Base-by-base conservation (phyloP, 1,284 basidiomycete species). In the Boletellus sp. region DNA sequence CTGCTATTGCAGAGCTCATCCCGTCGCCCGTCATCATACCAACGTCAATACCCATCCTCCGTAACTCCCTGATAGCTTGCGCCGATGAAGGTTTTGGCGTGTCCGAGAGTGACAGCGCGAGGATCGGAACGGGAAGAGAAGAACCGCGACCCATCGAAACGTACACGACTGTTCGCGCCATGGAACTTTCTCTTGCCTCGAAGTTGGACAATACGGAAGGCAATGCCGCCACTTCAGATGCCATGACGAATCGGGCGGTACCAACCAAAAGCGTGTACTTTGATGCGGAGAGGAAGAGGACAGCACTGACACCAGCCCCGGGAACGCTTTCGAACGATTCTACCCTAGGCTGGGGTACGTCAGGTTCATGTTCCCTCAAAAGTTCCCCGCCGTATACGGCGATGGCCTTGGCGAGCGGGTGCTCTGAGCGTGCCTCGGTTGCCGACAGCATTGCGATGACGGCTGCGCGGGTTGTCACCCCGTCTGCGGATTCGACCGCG, bases 351-450 rank as follows among this genome's bases (percentile, higher is more conserved):
- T 71, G 66, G 0, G 72, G 70, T 2, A 54, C 17, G 29, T 72
- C 64, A 2, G 69, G 55, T 14, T 61, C 53, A 14, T 66, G 56
- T 17, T 72, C 68, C 8, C 71, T 60, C 10, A 94, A 67, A 0
- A 81, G 60, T 23, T 87, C 82, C 60, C 82, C 87, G 22, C 87
- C 90, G 66, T 92, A 88, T 0, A 77, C 69, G 0, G 94, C 88
- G 36, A 97, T 82, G 5, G 96, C 94, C 60, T 91, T 87, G 3
- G 94, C 96, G 10, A 99, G 80, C 0, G 96, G 95, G 64, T 99
- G 96, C 65, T 99, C 96, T 1, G 94, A 97, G 46, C 84, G 82
- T 4, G 87, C 83, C 68, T 99, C 96, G 0, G 91, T 86, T 0
- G 87, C 84, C 11, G 86, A 81, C 35, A 98, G 74, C 74, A 97